Base-by-base conservation (phyloP, 1,284 basidiomycete species). In the Ceratorhiza oryzae-sativae region DNA sequence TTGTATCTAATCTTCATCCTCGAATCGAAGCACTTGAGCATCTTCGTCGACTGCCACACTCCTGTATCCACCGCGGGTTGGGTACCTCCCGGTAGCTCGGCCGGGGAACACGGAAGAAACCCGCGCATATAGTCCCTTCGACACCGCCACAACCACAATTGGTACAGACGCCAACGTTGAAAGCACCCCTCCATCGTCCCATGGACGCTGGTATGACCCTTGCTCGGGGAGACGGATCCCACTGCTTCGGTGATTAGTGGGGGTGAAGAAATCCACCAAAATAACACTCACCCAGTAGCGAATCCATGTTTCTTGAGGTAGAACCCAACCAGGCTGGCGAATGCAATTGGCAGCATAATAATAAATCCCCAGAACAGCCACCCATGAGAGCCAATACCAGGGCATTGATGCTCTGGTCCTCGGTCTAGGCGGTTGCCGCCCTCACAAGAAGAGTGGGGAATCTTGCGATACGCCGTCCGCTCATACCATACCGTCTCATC, bases 41-140 rank as follows among this genome's bases (percentile, higher is more conserved):
- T 96, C 94, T 79, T 95, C 94, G 78, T 96, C 94, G 71, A 94
- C 87, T 1, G 93, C 88, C 41, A 96, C 80, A 75, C 90, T 86
- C 76, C 94, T 84, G 79, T 96, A 96, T n/a, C 92, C 92, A 46
- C 86, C 81, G 60, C 88, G 82, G 20, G 84, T 75, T 12, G 84
- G 82, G 76, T 86, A 83, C 20, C 83, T 79, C 13, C 82, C 76
- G 12, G 48, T 20, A 27, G 30, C 27, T n/a, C 63, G 74, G 80
- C 79, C 73, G 80, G 71, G 2, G 81, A 77, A 51, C 84, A 76
- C 0, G 79, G 80, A 20, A 81, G 75, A 41, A 75, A 77, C 18
- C 76, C 8, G 86, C 85, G 46, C 86, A 73, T 53, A 79, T 81
- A 68, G 20, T n/a, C 51, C 63, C n/a, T 83, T 91, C n/a, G 86